Base-by-base conservation (phyloP, 2,329 filamentous ascomycete genomes). In the Thielaviopsis populi region DNA sequence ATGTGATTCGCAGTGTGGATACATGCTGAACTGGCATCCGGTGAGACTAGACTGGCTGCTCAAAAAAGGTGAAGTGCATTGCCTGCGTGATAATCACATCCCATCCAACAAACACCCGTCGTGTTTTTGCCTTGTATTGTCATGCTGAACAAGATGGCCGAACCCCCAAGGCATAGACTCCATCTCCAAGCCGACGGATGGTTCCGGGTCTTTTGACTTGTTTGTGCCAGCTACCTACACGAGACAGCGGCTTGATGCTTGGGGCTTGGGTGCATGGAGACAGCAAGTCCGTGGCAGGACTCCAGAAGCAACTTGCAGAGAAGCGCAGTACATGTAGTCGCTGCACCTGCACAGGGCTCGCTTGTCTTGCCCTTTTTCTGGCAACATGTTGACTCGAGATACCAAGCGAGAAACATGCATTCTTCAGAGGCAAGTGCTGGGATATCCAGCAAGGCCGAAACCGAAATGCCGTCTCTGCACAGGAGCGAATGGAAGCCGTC, bases 341-440 rank as follows among this genome's bases (percentile, higher is more conserved):
- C n/a, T n/a, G n/a, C n/a, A n/a, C n/a, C 22, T 50, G 24, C 8
- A 6, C 46, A 50, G 22, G 19, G 22, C 22, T 24, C 13, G 19
- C 22, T 22, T 11, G n/a, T 19, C 22, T 48, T 19, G 50, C 22
- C 27, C 30, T 56, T 56, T 17, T 56, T 56, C 27, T 56, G 27
- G 53, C 15, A 56, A 22, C 53, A 37, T 56, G 10, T n/a, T 37
- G 7, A 19, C n/a, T 37, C 30, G n/a, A n/a, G 30, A 15, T 19
- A 56, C 17, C 53, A 56, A 56, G 30, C 53, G 53, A 56, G 53
- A 56, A n/a, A 56, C 53, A 56, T 27, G 27, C 53, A 56, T 56
- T 56, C 53, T 56, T 56, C 53, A 56, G 17, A 56, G 27, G 53
- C 53, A 56, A 56, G 11, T 33, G n/a, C 42, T 46, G 42, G 17